Evolutionary conservation across 345 rosid genomes (phyloP), one percentile per base, ranked within the genome.

Genomic region (Reutealis trisperma): DNA sequence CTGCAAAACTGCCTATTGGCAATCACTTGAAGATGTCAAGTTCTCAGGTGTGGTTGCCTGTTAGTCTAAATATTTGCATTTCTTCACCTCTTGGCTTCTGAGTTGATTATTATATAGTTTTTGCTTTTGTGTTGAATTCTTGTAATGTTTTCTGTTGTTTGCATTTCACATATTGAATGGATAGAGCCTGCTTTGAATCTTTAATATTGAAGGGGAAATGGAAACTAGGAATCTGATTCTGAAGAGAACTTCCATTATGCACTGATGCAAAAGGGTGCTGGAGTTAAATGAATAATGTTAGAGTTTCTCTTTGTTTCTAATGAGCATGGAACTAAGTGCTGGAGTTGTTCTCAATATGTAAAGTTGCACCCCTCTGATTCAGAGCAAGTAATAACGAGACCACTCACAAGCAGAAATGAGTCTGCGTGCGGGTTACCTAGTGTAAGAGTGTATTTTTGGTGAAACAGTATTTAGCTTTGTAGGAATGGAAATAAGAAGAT

Each of bases 1-100:
- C 97, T 34, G 95, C 97, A 5, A 92, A 86, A 73, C 92, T 96
- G 64, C 99, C 99, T 0, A 93, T 96, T 0, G 93, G 92, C 77
- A 90, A 79, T 84, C 92, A 89, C 85, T 80, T 96, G 87, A 93
- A 96, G 87, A 93, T 93, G 99, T 92, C 93, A 12, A 89, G 95
- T 77, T 93, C 99, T 72, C 98, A 94, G 99, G 99, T 96, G 78
- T 65, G 25, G 2, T 62, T 34, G 41, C 41, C 41, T 34, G 5
- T 34, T 67, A 25, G 51, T 51, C 57, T 54, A 15, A 12, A 70
- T 73, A 70, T 45, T 67, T 8, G 13, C 45, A 9, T 3, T 8
- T 62, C 45, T 64, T 61, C 61, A 45, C 60, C 11, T 64, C 52
- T 41, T 49, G 47, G 4, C 25, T 2, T 66, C 22, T 24, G 37